Evolutionary conservation across 2,329 filamentous ascomycete genomes (phyloP), one percentile per base, ranked within the genome.

Genomic region (Arthroderma sp.): DNA sequence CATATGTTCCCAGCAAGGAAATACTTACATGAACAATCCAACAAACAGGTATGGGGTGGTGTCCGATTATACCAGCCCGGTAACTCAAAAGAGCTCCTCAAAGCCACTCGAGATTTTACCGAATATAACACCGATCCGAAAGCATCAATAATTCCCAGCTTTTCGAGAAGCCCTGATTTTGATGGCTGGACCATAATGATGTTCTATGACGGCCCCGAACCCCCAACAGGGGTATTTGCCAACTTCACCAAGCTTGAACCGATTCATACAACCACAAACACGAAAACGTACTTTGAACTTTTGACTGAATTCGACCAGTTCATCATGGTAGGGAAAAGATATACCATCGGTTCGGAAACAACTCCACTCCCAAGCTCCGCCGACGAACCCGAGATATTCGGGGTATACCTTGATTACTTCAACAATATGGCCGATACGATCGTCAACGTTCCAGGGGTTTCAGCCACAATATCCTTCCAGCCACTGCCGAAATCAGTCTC

Each of bases 181-280:
- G 66, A 78, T 48, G 63, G 72, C 15, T 79, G 74, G 73, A 67
- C 77, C 46, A 58, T 82, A 48, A 80, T 80, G 58, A 56, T 77
- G 32, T 80, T 78, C 62, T 81, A 80, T 56, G 74, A 82, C 56
- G 78, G 73, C 1, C 67, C 69, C 0, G 58, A 61, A 42, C 70
- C 70, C 0, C 76, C 77, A 0, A 54, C 62, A 1, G 70, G 64
- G 4, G 67, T 74, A 2, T 81, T 82, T 47, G 65, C 70, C 46
- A 70, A 71, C 46, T 82, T 82, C 57, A 69, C 70, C 1, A 63
- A 63, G 34, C 64, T 75, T 39, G 54, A 59, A 1, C 65, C 67
- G 1, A 48, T 62, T 0, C 54, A 66, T 22, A 71, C 75, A 53
- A 68, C 59, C 11, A 65, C 63, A 41, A 68, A 70, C 53, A 67